Conservation (phyloP, 192 early-diverging fungal genomes). For the Coemansia sp. region DNA sequence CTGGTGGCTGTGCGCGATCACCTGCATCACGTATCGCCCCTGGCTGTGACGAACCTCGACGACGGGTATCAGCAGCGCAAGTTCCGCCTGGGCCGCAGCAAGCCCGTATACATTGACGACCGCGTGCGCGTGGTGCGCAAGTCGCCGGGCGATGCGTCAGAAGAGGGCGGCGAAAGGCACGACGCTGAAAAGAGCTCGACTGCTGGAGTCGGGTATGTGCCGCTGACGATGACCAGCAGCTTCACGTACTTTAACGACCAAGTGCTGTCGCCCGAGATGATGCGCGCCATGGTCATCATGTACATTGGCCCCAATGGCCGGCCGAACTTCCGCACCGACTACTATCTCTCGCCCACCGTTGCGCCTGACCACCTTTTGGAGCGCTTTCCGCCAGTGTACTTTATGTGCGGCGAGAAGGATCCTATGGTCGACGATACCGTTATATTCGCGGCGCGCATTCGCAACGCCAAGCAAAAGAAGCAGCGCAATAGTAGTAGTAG, state of each 20-base stretch:
- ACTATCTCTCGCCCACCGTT: constrained; percentile 82
- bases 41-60: constrained; percentile 47
- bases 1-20: constrained; percentile 66
- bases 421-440: constrained; percentile 98
- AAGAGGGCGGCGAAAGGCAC: constrained; percentile 3
- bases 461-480: constrained; percentile 74
- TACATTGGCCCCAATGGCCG: constrained; percentile 83
- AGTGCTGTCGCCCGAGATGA: constrained; percentile 77
- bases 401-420: constrained; percentile 95
- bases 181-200: not conserved
- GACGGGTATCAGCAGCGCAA: constrained; percentile 35
- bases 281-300: constrained; percentile 75
- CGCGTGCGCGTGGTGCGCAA: constrained; percentile 36
- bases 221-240: constrained; percentile 74
- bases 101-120: constrained; percentile 25
- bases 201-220: constrained; percentile 19
- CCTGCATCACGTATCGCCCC: constrained; percentile 69
- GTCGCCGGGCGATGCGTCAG: not conserved
- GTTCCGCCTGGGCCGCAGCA: not conserved
- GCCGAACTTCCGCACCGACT: constrained; percentile 80
- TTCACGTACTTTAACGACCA: constrained; percentile 88
- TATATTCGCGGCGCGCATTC: constrained; percentile 84
- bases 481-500: not conserved
- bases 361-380: constrained; percentile 86
- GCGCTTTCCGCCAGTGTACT: constrained; percentile 87